Evolutionary conservation across 1,284 basidiomycete genomes (phyloP), one percentile per base, ranked within the genome.

Genomic region (Boletus sp.): DNA sequence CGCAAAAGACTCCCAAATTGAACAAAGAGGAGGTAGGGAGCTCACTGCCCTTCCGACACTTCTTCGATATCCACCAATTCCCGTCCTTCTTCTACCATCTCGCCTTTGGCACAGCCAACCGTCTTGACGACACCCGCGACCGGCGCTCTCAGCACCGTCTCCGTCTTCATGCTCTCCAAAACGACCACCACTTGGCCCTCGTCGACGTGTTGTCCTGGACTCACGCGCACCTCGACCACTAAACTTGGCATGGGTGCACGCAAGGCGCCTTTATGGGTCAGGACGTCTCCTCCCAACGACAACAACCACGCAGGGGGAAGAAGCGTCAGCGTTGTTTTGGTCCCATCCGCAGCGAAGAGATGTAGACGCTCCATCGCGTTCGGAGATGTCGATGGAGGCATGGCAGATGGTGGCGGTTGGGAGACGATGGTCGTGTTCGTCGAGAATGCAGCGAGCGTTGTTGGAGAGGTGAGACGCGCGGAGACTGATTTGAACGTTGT

Each of bases 111-210:
- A 69, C 90, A 93, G n/a, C 84, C 86, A 11, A 96, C 83, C 44
- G 81, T 80, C 65, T 81, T 85, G 4, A 96, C 87, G 10, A 87
- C 79, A 14, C 93, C 94, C 48, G 81, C 79, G 8, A 80, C 79
- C 59, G 84, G 82, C 16, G 92, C 87, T 61, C 93, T 82, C 67
- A 97, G 74, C 48, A 92, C 91, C 54, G 91, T 96, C 79, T 95
- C 94, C 65, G 93, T 96, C 85, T 97, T 97, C 95, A 97, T 97
- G 70, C 93, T 95, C 79, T 97, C 95, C 67, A 97, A 77, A 25
- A 97, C 87, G 33, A 95, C 87, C 16, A 94, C 81, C 11, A 85
- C 86, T 71, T 95, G 89, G 1, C 93, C 93, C 73, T 85, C 86
- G 73, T 87, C 85, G n/a, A 97, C 91, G 43, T 75, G 77, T 60